Percentiles rank a stretch among this genome's conserved stretches.
Conservation (phyloP, 306 rosid genomes). For the Parietaria judaica region DNA sequence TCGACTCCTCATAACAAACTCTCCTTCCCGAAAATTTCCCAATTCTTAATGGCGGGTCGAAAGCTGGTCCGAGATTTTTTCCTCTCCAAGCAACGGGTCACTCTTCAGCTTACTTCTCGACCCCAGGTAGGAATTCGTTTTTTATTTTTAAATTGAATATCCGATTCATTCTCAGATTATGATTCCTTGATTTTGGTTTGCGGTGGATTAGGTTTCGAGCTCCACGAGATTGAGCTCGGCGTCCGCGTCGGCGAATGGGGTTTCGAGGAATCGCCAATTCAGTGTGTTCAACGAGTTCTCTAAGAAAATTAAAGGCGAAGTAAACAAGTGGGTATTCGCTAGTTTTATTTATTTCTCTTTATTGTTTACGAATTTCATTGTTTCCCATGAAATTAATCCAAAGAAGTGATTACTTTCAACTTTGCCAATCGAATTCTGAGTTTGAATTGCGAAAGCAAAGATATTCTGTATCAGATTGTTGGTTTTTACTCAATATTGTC, state of each 20-base stretch:
- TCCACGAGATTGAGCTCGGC: conserved; percentile 36
- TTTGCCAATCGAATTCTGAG: too few species aligned
- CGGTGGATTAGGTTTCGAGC: conserved; percentile 31
- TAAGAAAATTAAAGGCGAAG: conserved; percentile 68
- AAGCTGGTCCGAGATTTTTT: conserved; percentile 72
- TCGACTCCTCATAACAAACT: neutral
- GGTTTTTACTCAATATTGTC: too few species aligned
- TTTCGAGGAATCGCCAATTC: conserved; percentile 34
- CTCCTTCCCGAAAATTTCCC: neutral
- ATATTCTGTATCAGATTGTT: too few species aligned
- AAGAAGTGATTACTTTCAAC: too few species aligned
- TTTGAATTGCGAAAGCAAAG: too few species aligned
- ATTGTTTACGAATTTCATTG: neutral
- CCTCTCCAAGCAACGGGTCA: conserved; percentile 35
- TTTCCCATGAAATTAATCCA: too few species aligned
- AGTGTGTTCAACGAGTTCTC: conserved; percentile 81
- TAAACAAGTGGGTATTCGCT: conserved; percentile 37
- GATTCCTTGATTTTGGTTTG: neutral
- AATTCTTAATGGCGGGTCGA: conserved; percentile 39
- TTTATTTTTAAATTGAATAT: neutral
- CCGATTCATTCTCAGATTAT: neutral
- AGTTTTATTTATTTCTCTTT: neutral
- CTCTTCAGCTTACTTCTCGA: conserved; percentile 33
- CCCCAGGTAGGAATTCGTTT: conserved; percentile 31
- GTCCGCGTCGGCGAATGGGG: conserved; percentile 31